phyloP scores from a whole-genome alignment of 345 rosid species.

The Nephelium lappaceum region DNA sequence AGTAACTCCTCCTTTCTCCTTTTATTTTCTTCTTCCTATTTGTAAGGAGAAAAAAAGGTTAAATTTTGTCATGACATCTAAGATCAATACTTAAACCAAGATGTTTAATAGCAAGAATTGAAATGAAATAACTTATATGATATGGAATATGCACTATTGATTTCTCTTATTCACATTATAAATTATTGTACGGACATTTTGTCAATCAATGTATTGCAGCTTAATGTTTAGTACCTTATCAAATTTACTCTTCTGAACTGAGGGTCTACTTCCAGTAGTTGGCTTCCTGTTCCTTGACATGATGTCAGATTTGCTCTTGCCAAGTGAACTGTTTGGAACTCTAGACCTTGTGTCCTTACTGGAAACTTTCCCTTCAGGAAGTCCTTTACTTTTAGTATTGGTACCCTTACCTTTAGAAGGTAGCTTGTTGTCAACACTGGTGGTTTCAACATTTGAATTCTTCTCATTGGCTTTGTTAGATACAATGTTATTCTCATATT shows the following conservation, averaged over 20 bases:
- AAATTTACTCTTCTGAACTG: conserved; percentile 58
- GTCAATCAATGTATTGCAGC: background rate
- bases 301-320: conserved; percentile 48
- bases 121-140: background rate
- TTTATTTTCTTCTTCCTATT: conserved; percentile 83
- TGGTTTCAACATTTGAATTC: conserved; percentile 36
- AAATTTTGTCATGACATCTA: background rate
- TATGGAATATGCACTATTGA: background rate
- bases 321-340: conserved; percentile 44
- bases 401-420: conserved; percentile 29
- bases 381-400: conserved; percentile 39
- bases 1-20: conserved; percentile 77
- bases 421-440: conserved; percentile 32
- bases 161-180: background rate
- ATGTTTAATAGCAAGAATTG: background rate
- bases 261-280: conserved; percentile 58
- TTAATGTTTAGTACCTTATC: conserved; percentile 53
- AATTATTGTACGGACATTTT: background rate
- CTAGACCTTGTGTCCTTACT: conserved; percentile 59
- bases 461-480: conserved; percentile 41
- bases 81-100: background rate
- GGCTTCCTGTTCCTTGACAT: conserved; percentile 58
- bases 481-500: conserved; percentile 54
- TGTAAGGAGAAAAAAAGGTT: conserved; percentile 1
- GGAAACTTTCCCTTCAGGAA: conserved; percentile 39